A percentile compares a stretch with the other conserved stretches of the same genome.
phyloP scores from a whole-genome alignment of 371 early-diverging fungal genomes.

The Choanephora cucurbitarum region DNA sequence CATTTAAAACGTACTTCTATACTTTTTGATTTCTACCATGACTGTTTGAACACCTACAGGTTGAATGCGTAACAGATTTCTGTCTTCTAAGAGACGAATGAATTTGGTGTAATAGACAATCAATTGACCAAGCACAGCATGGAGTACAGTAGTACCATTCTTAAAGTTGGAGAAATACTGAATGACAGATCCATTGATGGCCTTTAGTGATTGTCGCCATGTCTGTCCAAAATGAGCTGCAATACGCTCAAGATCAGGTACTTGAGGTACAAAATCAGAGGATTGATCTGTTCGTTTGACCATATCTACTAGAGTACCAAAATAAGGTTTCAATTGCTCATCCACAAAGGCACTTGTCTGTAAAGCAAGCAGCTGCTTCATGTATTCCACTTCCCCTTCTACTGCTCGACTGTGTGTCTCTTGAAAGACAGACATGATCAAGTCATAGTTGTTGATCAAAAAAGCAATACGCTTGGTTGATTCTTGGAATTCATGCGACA shows the following conservation, averaged over 20 bases:
- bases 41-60: constrained; percentile 90
- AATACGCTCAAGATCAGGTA: constrained; percentile 59
- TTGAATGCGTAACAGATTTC: constrained; percentile 56
- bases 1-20: constrained; percentile 72
- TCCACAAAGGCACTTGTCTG: constrained; percentile 85
- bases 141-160: constrained; percentile 86
- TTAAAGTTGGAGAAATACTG: constrained; percentile 92
- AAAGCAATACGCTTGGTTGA: constrained; percentile 72
- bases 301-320: constrained; percentile 76
- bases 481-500: constrained; percentile 75
- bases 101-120: constrained; percentile 89
- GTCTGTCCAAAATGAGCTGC: constrained; percentile 73
- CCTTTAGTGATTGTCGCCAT: constrained; percentile 76
- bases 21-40: constrained; percentile 91
- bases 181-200: constrained; percentile 80
- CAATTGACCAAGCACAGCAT: constrained; percentile 82
- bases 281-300: constrained; percentile 67
- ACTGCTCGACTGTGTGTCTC: constrained; percentile 66
- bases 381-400: constrained; percentile 75
- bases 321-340: constrained; percentile 77
- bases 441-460: constrained; percentile 90
- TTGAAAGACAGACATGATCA: constrained; percentile 75
- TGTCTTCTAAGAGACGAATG: constrained; percentile 71
- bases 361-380: constrained; percentile 64
- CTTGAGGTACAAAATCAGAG: neutral